Base-by-base conservation (phyloP, 2,329 filamentous ascomycete species). In the Apiospora koreana region DNA sequence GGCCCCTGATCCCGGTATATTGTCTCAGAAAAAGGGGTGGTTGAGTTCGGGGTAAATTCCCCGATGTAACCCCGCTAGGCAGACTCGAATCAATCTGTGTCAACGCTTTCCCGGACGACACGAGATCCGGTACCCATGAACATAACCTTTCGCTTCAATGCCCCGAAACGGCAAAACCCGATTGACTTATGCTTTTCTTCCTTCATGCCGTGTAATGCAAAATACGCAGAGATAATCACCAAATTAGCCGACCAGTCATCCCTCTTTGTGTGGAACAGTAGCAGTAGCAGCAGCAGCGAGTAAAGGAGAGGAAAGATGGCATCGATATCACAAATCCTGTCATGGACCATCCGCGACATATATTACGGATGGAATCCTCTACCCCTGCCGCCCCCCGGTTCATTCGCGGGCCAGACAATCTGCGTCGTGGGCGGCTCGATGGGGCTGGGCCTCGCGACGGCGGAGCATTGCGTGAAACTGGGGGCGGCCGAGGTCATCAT, bases 401-500 rank as follows among this genome's bases (percentile, higher is more conserved):
- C 62, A 31, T 69, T 66, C 68, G 25, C 28, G 3, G 68, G 62
- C 8, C 68, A 69, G 31, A 42, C 68, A 2, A 62, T 66, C 4
- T 48, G 62, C 62, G 31, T 69, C 3, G 64, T 65, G 16, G 68
- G 62, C 9, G 45, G 62, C 9, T 58, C 68, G 2, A 50, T 41
- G 42, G 68, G 68, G 1, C 62, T 69, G 4, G 68, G 68, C 14
- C 62, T 69, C 28, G 62, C 68, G 10, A 45, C 50, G 21, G 68
- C 68, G 25, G 25, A 45, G 42, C 68, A 69, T 62, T 69, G 62
- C 68, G n/a, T 66, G 3, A 38, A 65, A 14, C 62, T 69, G 28
- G 68, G 68, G 28, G 68, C 68, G 16, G 23, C 28, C 31, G 68
- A 69, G 43, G 68, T 69, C 25, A 48, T 50, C 62, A 69, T 66